Conservation (phyloP, 2,329 filamentous ascomycete genomes). For the Colletotrichum spinosum region DNA sequence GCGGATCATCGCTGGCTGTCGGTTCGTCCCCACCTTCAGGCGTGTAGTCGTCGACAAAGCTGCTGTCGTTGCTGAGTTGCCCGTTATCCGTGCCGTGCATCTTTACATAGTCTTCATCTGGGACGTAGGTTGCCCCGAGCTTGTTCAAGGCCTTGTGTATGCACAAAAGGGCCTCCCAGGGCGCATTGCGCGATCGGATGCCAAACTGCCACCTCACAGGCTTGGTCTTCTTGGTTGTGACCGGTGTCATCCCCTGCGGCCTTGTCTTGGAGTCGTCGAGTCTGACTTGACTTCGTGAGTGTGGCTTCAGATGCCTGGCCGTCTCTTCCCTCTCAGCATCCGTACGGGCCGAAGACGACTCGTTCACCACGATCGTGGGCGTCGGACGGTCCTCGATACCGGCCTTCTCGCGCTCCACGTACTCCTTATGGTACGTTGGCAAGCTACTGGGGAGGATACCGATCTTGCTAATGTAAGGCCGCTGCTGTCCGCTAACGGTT, state of each 20-base stretch:
- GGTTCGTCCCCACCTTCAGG: constrained; percentile 50
- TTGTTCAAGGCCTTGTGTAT: constrained; percentile 93
- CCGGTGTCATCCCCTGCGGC: constrained; percentile 72
- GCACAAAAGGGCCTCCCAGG: constrained; percentile 92
- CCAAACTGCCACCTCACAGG: constrained; percentile 98
- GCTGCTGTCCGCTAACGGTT: constrained; percentile 57
- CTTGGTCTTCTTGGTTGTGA: constrained; percentile 76
- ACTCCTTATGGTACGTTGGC: constrained; percentile 90
- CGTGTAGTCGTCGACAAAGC: constrained; percentile 54
- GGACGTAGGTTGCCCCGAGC: constrained; percentile 89
- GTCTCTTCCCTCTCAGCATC: constrained; percentile 85
- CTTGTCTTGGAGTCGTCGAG: constrained; percentile 72
- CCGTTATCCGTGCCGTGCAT: constrained; percentile 56
- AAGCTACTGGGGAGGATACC: constrained; percentile 92
- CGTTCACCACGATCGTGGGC: constrained; percentile 59
- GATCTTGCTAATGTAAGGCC: constrained; percentile 83
- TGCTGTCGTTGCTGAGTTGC: constrained; percentile 54
- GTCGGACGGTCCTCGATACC: constrained; percentile 59
- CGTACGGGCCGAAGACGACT: constrained; percentile 63
- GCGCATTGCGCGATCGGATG: constrained; percentile 92
- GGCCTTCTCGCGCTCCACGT: constrained; percentile 79
- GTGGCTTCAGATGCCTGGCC: constrained; percentile 84
- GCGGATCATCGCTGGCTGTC: constrained; percentile 60
- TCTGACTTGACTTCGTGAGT: constrained; percentile 77
- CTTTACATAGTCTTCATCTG: constrained; percentile 69